phyloP scores from a whole-genome alignment of 2,329 filamentous ascomycete genomes.

The Teratosphaeria destructans region DNA sequence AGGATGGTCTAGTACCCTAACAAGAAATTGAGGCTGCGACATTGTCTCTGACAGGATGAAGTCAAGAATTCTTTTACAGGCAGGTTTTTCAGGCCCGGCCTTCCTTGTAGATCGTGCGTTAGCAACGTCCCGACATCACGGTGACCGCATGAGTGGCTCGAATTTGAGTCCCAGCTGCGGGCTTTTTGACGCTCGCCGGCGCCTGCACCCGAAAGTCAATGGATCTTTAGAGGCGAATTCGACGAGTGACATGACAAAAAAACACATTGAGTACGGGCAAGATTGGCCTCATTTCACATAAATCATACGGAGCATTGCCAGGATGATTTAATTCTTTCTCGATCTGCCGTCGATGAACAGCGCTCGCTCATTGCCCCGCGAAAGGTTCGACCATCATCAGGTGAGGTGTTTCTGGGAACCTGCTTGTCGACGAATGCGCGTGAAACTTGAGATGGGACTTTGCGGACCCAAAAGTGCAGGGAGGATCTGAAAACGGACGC shows the following conservation, averaged over 20 bases:
- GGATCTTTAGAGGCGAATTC: not conserved
- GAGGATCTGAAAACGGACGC: not conserved
- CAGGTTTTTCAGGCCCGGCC: not conserved
- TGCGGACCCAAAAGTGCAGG: not conserved
- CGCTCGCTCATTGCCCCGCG: not conserved
- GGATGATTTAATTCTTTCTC: not conserved
- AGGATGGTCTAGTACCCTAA: not conserved
- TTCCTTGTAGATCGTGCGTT: not conserved
- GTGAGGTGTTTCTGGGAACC: not conserved
- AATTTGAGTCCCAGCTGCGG: not conserved
- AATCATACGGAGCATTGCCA: not conserved
- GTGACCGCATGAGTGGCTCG: not conserved
- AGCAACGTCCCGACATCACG: not conserved
- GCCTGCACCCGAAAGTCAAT: not conserved
- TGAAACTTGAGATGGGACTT: not conserved
- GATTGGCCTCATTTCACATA: not conserved
- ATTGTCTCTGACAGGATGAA: not conserved
- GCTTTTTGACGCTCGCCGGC: not conserved
- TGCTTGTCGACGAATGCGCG: not conserved
- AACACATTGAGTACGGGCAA: not conserved
- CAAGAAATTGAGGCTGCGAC: not conserved
- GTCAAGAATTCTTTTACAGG: not conserved
- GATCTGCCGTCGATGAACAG: not conserved
- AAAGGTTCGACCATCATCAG: not conserved
- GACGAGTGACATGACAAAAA: not conserved